Base-by-base conservation (phyloP, 2,329 filamentous ascomycete species). In the Clarireedia homoeocarpa region DNA sequence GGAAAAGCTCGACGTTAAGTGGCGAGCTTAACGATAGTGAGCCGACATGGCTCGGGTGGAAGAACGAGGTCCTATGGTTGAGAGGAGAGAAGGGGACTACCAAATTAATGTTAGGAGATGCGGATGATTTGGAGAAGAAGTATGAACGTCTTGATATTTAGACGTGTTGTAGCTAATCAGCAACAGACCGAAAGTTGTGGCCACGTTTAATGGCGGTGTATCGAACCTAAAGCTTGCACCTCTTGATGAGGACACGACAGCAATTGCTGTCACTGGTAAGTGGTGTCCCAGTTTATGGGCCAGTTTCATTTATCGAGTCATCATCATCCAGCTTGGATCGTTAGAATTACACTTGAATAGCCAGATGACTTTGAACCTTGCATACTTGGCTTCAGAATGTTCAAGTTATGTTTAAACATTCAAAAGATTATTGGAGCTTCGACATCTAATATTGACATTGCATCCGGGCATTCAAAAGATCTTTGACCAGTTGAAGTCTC, bases 21-120 rank as follows among this genome's bases (percentile, higher is more conserved):
- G 79, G 86, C 52, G 82, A 88, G 60, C 67, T 77, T 24, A 77
- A 78, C 55, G 83, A 84, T 51, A 83, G 80, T 55, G 88, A 92
- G 67, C 82, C 89, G 9, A 79, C 82, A 48, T 96, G 91, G 91
- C 74, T 96, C 2, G 66, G 66, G 42, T 62, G 65, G 47, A 58
- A 59, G 46, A 65, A 65, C 48, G 48, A 66, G 5, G 58, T 69
- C 1, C 12, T 69, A 10, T 70, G 62, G 61, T 57, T 70, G 58
- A 66, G 66, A 48, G 80, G 88, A 44, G 78, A 80, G 38, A 82
- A 83, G 64, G 67, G 66, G 2, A 62, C 58, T n/a, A 69, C 68
- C 7, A 63, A 59, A 15, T 50, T 70, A 24, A 38, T 65, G 17
- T 12, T 67, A 27, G 64, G 55, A 46, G 63, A 69, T 62, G 64